phyloP scores from a whole-genome alignment of 2,329 filamentous ascomycete species.

The Talaromyces marneffei region DNA sequence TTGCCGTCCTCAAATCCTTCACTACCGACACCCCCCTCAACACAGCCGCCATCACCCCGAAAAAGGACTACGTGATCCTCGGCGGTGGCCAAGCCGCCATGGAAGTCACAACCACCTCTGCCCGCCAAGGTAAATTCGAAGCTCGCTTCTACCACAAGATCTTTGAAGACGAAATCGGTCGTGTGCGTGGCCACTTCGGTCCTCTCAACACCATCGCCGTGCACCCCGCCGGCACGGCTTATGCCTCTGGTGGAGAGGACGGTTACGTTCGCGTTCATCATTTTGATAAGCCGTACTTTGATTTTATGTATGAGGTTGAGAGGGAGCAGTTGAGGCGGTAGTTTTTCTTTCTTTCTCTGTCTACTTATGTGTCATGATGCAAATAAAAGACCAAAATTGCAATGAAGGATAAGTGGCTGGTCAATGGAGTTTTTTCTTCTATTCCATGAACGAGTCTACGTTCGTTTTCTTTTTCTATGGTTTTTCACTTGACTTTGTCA shows the following conservation, averaged over 20 bases:
- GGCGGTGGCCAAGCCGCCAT: constrained; percentile 97
- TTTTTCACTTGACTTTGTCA: background rate
- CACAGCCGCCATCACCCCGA: constrained; percentile 85
- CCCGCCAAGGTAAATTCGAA: constrained; percentile 97
- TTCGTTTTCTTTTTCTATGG: background rate
- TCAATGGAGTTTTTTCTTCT: background rate
- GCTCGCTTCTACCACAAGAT: constrained; percentile 99
- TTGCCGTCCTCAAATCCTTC: constrained; percentile 91
- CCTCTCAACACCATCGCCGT: constrained; percentile 93
- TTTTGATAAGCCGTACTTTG: constrained; percentile 97
- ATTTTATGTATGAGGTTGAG: constrained; percentile 98
- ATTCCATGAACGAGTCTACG: background rate
- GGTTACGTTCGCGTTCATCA: constrained; percentile 97
- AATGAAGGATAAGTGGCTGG: constrained; percentile 4
- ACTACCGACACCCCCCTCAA: constrained; percentile 89
- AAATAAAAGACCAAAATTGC: background rate
- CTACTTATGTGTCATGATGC: constrained; percentile 12
- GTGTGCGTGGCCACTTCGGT: constrained; percentile 95
- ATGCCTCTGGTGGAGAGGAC: constrained; percentile 94
- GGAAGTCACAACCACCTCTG: constrained; percentile 93
- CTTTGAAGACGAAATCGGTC: constrained; percentile 96
- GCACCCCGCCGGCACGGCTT: constrained; percentile 84
- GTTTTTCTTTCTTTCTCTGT: constrained; percentile 2
- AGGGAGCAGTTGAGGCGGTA: constrained; percentile 58
- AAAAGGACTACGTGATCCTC: constrained; percentile 96